These are phyloP conservation scores for Cercospora sesami DNA, from an alignment of 2,329 filamentous ascomycete species.

Conservation along the genomic window DNA sequence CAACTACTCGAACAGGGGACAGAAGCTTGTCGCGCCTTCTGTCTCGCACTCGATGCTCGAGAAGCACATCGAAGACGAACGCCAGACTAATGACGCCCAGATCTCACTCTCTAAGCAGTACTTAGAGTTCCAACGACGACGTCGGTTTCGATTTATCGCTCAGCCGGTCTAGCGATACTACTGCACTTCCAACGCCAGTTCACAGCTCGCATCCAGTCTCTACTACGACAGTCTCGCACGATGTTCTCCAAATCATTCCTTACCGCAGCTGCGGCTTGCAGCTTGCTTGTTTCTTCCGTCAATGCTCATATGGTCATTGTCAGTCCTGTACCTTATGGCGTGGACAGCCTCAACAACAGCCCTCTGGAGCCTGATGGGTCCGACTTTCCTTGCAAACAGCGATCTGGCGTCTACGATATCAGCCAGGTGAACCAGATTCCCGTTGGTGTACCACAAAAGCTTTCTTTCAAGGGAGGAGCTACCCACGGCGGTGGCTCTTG, in stretches of 20 bases:
- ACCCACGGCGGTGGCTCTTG: slow-evolving; percentile 89
- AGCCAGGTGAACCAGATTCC: slow-evolving; percentile 59
- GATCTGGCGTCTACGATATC: slow-evolving; percentile 49
- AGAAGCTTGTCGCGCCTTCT: not conserved
- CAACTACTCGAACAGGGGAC: not conserved
- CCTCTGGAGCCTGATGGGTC: slow-evolving; percentile 46
- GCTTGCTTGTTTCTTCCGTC: slow-evolving; percentile 26
- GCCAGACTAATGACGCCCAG: not conserved
- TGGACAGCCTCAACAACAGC: too few species aligned
- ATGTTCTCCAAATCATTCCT: slow-evolving; percentile 28
- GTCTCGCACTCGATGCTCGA: slow-evolving; percentile 5
- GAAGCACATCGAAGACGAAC: not conserved
- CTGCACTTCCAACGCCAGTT: slow-evolving; percentile 21
- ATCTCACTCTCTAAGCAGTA: not conserved
- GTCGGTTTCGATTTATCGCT: slow-evolving; percentile 15
- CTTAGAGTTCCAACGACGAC: not conserved
- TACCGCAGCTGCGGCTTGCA: slow-evolving; percentile 22
- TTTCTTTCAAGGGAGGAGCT: slow-evolving; percentile 71
- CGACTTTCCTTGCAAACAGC: slow-evolving; percentile 81
- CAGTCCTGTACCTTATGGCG: too few species aligned
- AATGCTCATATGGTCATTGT: slow-evolving; percentile 73
- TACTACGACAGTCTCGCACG: slow-evolving; percentile 17
- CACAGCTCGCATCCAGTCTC: slow-evolving; percentile 27
- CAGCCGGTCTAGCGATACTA: slow-evolving; percentile 30
- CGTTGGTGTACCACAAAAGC: slow-evolving; percentile 61